phyloP scores from a whole-genome alignment of 345 rosid genomes.

The Toxicodendron radicans region DNA sequence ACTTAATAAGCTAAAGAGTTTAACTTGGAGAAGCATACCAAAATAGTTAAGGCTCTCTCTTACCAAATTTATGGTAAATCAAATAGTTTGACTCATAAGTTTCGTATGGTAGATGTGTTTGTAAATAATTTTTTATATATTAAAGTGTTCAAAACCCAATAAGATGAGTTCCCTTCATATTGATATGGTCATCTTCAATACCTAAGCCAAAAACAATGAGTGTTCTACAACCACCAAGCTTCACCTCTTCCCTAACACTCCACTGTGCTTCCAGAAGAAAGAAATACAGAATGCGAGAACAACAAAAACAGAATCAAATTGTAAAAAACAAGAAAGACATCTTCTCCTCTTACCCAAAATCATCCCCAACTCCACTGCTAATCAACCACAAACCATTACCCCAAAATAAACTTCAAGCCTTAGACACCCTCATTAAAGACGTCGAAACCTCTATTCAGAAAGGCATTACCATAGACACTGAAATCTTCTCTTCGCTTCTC shows the following conservation, averaged over 20 bases:
- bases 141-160: neutral
- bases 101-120: no score
- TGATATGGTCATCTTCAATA: neutral
- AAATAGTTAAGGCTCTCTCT: no score
- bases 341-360: constrained; percentile 35
- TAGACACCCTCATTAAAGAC: constrained; percentile 55
- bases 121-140: no score
- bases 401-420: constrained; percentile 56
- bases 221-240: constrained; percentile 28
- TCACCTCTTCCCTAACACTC: constrained; percentile 9
- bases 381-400: constrained; percentile 30
- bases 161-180: constrained; percentile 12
- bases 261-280: constrained; percentile 35
- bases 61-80: no score
- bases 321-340: constrained; percentile 18
- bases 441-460: constrained; percentile 52
- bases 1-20: no score
- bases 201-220: constrained; percentile 28
- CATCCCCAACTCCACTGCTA: constrained; percentile 62
- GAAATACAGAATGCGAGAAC: constrained; percentile 38
- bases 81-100: no score
- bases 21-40: no score
- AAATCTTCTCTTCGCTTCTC: constrained; percentile 65
- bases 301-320: constrained; percentile 24
- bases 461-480: constrained; percentile 54